Base-by-base conservation (phyloP, 768 basidiomycete genomes). In the Gloeophyllum trabeum region DNA sequence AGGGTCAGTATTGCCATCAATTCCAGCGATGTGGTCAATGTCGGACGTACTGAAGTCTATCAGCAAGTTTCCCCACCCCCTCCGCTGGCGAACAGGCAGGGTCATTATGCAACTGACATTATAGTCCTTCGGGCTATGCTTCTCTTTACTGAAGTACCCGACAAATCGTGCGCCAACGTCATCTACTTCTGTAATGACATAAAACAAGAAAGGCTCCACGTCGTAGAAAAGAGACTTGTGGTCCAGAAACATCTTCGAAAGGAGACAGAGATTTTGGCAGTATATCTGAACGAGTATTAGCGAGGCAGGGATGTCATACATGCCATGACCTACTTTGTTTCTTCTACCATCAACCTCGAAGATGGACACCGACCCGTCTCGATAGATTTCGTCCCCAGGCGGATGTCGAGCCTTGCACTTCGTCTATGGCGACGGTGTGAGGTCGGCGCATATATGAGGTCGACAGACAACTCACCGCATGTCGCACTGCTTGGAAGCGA, bases 51-150 rank as follows among this genome's bases (percentile, higher is more conserved):
- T 99, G 65, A 99, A 98, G 62, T 98, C 96, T 51, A 99, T 98
- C 52, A 99, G 71, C 42, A 90, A 71, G 60, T 91, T 90, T 10
- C 96, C 96, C 93, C 94, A 99, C 0, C 96, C 96, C 60, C 85
- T 81, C 48, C 94, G 67, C 61, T 97, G 94, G 48, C 92, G 68
- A 28, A 97, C 85, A 1, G 96, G 96, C 16, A 99, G 66, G 14
- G 96, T 98, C 93, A 99, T 97, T 56, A 99, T 99, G 68, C 96
- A 99, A 61, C 91, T 94, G 50, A 99, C 80, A 64, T 99, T 99
- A 61, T 91, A 92, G 55, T 91, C 87, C 63, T 91, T 92, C 43
- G 84, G 82, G 58, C 90, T 93, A 41, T 89, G 72, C 66, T 99
- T 99, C 71, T 99, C 96, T 61, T 99, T 99, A 64, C 85, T 89